Evolutionary conservation across 192 early-diverging fungal species (phyloP), one percentile per base, ranked within the genome.

Genomic region (Umbelopsis isabellina): DNA sequence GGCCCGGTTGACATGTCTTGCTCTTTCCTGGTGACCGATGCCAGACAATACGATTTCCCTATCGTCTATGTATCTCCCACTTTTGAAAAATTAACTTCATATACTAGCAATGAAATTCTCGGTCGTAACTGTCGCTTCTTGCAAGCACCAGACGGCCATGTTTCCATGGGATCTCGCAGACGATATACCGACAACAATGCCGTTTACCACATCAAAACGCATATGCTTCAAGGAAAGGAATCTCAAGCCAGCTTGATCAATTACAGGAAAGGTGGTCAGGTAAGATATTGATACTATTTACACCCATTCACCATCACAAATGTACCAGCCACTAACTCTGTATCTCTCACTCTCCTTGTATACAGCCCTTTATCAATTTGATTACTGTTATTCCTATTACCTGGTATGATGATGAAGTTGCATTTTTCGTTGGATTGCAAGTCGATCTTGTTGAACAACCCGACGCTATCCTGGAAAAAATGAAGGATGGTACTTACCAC

Each of bases 401-500:
- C 16, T 69, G 65, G 46, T 66, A 72, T 37, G 49, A 51, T 8
- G 72, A 85, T 45, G 87, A 85, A 25, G 70, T 87, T 27, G 77
- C 83, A 33, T 85, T 77, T 69, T 87, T 82, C 73, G 84, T 90
- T 35, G 88, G 88, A 3, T 80, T 90, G 37, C 86, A 87, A 67
- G 81, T 90, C 13, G 88, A 91, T 65, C 64, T 91, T 7, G 84
- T 91, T 2, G 87, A 89, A 35, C 89, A 91, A 71, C 89, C 89
- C 45, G 83, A 88, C 27, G 84, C 86, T n/a, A 91, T 89, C 70
- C 65, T 91, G 47, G 75, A 83, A 16, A 84, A 85, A 61, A 83
- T 89, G 87, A 76, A 83, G 72, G 85, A 86, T 72, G 85, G 85
- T 46, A 83, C 81, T 16, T 86, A 86, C 49, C 49, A 80, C 11